phyloP scores from a whole-genome alignment of 2,329 filamentous ascomycete species.

The Remersonia thermophila region DNA sequence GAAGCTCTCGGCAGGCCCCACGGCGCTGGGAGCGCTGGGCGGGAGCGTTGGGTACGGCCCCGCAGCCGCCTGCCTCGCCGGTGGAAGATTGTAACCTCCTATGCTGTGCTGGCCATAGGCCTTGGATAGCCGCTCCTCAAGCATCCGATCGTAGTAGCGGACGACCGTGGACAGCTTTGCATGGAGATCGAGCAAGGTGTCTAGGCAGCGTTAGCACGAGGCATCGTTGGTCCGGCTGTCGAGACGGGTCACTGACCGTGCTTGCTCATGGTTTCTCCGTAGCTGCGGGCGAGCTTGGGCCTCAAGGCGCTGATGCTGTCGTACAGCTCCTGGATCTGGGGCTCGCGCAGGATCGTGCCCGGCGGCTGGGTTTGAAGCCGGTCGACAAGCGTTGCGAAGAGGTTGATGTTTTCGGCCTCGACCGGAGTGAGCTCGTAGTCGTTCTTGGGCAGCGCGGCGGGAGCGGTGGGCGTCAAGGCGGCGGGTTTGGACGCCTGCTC shows the following conservation, averaged over 20 bases:
- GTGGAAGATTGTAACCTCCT: constrained; percentile 49
- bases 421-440: constrained; percentile 89
- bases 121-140: constrained; percentile 86
- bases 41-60: constrained; percentile 63
- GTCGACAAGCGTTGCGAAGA: constrained; percentile 90
- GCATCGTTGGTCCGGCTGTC: not conserved
- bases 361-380: constrained; percentile 88
- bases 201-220: constrained; percentile 36
- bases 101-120: constrained; percentile 76
- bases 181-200: constrained; percentile 86
- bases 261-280: constrained; percentile 99
- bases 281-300: constrained; percentile 87
- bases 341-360: constrained; percentile 89
- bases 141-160: constrained; percentile 93
- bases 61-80: constrained; percentile 34
- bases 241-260: constrained; percentile 52
- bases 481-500: constrained; percentile 53
- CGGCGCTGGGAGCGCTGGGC: constrained; percentile 34
- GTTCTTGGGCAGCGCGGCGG: constrained; percentile 60
- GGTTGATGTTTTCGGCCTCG: constrained; percentile 93
- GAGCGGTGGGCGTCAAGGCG: constrained; percentile 34
- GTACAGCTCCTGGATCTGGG: constrained; percentile 95
- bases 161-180: constrained; percentile 93
- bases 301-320: constrained; percentile 90
- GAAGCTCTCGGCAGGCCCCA: constrained; percentile 60